Evolutionary conservation across 371 early-diverging fungal species (phyloP), one percentile per base, ranked within the genome.

Genomic region (Rhizomucor pusillus): DNA sequence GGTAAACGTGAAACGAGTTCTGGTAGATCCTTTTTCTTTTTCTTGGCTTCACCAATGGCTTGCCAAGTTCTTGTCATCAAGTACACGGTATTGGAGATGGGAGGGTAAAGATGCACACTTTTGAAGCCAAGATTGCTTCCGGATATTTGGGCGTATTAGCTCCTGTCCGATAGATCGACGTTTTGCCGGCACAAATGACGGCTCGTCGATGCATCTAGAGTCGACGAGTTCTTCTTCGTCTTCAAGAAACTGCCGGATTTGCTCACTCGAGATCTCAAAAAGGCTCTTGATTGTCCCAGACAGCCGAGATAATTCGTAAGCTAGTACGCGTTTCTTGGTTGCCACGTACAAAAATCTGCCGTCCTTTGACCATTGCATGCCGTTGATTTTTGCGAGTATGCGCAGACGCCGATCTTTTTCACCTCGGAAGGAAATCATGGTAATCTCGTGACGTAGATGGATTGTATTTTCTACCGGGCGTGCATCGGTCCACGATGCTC

Each of bases 371-470:
- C 84, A 84, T 2, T 77, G 74, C 9, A 81, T 57, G 3, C 84
- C 84, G 37, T 81, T 81, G 46, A 84, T 77, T 18, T 70, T 73
- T 19, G 80, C 81, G n/a, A 81, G 51, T 23, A 84, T 84, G 1
- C 84, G 67, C 7, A 84, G 49, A 6, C 68, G 60, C 37, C 55
- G 59, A 36, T 81, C 67, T 19, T 59, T 59, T 53, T 84, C 79
- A 4, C 84, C 84, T 14, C 81, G 67, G 54, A 81, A 84, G 3
- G 84, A 75, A 2, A 80, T 59, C 81, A 84, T 77, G 37, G 80
- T 66, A 16, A 84, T 76, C 50, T 84, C 84, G 23, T 84, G 84
- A 9, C 65, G 54, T 10, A 66, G 54, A 36, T 36, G 63, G 48
- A 60, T 33, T 37, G 40, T 57, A 19, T 36, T 48, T 34, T 62